A percentile compares a stretch with the other conserved stretches of the same genome.
phyloP scores from a whole-genome alignment of 2,329 filamentous ascomycete species.

The Waltergamsia citrina region DNA sequence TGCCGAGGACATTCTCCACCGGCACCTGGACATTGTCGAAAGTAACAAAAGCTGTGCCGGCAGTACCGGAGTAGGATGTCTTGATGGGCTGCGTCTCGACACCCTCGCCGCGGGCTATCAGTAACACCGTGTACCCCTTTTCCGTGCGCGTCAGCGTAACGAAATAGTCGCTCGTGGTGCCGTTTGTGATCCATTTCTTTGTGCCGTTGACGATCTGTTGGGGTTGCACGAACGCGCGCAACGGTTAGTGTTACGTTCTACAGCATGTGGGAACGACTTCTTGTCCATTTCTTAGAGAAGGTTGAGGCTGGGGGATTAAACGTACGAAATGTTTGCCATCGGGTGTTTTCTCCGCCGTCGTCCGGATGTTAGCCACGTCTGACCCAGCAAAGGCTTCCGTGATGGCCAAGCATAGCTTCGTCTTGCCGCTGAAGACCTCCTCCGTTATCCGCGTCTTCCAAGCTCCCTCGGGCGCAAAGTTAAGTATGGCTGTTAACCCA shows the following conservation, averaged over 20 bases:
- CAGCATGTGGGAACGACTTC: not conserved
- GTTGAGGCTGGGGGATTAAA: conserved; percentile 16
- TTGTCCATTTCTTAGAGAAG: not conserved
- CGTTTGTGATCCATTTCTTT: conserved; percentile 85
- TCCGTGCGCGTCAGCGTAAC: conserved; percentile 71
- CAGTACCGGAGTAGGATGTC: conserved; percentile 70
- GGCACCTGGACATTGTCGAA: conserved; percentile 85
- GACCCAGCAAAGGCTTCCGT: conserved; percentile 78
- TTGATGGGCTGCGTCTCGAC: conserved; percentile 72
- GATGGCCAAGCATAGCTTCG: conserved; percentile 83
- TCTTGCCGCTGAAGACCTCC: conserved; percentile 69
- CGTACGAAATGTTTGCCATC: conserved; percentile 64
- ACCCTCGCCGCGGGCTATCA: conserved; percentile 65
- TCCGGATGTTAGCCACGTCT: conserved; percentile 72
- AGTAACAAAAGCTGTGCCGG: conserved; percentile 70
- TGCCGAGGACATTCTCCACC: conserved; percentile 64
- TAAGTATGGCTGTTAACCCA: conserved; percentile 67
- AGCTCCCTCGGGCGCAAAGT: conserved; percentile 61
- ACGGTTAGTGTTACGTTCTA: not conserved
- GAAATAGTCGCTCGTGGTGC: conserved; percentile 74
- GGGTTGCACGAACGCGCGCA: not conserved
- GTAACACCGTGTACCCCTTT: conserved; percentile 68
- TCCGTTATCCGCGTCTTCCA: conserved; percentile 59
- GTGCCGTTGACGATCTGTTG: conserved; percentile 55
- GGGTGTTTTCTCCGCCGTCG: conserved; percentile 66